Conservation (phyloP, 768 basidiomycete genomes). For the Lactarius vividus region DNA sequence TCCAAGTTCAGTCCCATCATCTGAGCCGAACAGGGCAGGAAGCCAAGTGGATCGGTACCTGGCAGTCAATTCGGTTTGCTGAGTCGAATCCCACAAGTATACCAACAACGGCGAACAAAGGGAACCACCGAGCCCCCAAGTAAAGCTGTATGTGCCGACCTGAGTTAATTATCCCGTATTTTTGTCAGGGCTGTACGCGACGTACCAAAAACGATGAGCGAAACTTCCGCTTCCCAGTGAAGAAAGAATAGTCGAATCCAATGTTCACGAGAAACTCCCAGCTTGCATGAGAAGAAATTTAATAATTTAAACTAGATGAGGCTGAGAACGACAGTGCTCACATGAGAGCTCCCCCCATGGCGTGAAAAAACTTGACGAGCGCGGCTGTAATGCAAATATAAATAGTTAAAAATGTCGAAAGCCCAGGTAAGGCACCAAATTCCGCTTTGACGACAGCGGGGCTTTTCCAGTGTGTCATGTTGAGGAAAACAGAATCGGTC, state of each 20-base stretch:
- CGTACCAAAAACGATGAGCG: neutral
- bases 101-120: neutral
- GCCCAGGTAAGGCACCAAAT: neutral
- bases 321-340: neutral
- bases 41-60: neutral
- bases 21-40: neutral
- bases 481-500: neutral
- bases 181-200: neutral
- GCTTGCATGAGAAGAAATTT: neutral
- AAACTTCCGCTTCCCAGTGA: neutral
- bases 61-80: neutral
- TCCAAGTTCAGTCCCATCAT: neutral
- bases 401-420: neutral
- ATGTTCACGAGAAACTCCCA: neutral
- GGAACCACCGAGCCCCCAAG: neutral
- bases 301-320: too few species aligned
- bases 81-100: neutral
- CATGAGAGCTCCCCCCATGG: constrained; percentile 20
- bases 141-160: neutral
- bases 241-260: neutral
- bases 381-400: neutral
- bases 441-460: neutral
- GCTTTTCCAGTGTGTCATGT: neutral
- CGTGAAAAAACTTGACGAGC: neutral
- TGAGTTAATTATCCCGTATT: neutral